phyloP scores from a whole-genome alignment of 176 grass and related monocot genomes.

The Rhynchospora pubera region DNA sequence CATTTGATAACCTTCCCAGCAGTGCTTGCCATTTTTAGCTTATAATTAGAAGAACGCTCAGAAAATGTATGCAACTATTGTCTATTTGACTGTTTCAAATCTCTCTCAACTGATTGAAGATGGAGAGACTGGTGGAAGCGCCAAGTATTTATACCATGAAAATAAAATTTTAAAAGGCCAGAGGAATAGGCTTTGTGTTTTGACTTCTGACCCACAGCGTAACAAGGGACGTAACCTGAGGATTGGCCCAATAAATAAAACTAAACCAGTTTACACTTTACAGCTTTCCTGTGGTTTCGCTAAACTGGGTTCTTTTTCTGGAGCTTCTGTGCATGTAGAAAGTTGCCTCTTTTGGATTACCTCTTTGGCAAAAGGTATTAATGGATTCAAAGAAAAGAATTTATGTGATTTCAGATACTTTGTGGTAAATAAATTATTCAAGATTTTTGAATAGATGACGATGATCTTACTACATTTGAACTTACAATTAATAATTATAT shows the following conservation, averaged over 20 bases:
- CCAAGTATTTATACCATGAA: slow-evolving; percentile 7
- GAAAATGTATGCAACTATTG: not conserved
- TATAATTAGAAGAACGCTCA: not conserved
- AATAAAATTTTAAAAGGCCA: too few relatives aligned
- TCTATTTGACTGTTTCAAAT: too few relatives aligned
- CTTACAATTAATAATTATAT: too few relatives aligned
- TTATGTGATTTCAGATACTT: not conserved
- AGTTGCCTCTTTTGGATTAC: too few relatives aligned
- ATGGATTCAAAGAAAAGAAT: not conserved
- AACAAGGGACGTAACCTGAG: not conserved
- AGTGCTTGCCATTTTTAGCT: slow-evolving; percentile 41
- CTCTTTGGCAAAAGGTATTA: too few relatives aligned
- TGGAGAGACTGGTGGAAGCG: not conserved
- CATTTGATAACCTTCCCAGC: slow-evolving; percentile 74
- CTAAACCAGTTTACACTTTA: slow-evolving; percentile 2
- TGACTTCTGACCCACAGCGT: not conserved
- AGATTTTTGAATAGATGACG: too few relatives aligned
- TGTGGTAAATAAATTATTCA: too few relatives aligned
- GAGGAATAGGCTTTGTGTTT: not conserved
- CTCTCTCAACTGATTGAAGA: slow-evolving; percentile 12
- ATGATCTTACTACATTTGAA: too few relatives aligned
- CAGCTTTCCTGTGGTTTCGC: slow-evolving; percentile 3
- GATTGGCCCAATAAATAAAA: not conserved
- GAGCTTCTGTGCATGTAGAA: not conserved
- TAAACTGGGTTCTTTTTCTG: not conserved